These are phyloP conservation scores for Hypsizygus ulmarius DNA, from an alignment of 1,284 basidiomycete species.

Conservation along the genomic window DNA sequence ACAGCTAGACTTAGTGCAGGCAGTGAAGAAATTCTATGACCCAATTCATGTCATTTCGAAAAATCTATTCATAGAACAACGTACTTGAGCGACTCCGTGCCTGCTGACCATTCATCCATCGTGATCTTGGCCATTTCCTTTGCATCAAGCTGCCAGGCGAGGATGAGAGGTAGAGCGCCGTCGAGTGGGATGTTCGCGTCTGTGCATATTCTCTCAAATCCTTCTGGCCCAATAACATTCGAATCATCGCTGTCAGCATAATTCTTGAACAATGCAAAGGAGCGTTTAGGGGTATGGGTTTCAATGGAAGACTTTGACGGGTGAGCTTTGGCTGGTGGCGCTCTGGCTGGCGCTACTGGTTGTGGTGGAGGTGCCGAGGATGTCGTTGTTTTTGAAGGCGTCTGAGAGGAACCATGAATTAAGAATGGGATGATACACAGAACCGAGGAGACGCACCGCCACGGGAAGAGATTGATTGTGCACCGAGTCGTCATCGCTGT, in stretches of 20 bases:
- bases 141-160: conserved; percentile 69
- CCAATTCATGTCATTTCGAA: not conserved
- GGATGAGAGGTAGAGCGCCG: conserved; percentile 62
- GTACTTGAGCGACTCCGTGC: conserved; percentile 55
- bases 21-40: conserved; percentile 56
- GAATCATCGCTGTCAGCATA: conserved; percentile 63
- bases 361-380: conserved; percentile 9
- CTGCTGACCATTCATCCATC: conserved; percentile 63
- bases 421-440: not conserved
- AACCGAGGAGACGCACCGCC: conserved; percentile 13
- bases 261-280: conserved; percentile 53
- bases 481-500: conserved; percentile 41
- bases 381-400: conserved; percentile 3
- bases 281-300: conserved; percentile 49
- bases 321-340: conserved; percentile 9
- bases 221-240: conserved; percentile 61
- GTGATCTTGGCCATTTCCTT: conserved; percentile 69
- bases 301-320: conserved; percentile 27
- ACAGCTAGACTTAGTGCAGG: conserved; percentile 47
- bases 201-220: conserved; percentile 61
- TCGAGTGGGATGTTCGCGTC: conserved; percentile 68
- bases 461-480: conserved; percentile 18
- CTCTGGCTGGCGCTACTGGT: conserved; percentile 4
- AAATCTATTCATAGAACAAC: not conserved
- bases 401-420: not conserved